Percentiles rank a stretch among this genome's conserved stretches.
phyloP scores from a whole-genome alignment of 495 filamentous ascomycete species.

The Penicillium cataractarum region DNA sequence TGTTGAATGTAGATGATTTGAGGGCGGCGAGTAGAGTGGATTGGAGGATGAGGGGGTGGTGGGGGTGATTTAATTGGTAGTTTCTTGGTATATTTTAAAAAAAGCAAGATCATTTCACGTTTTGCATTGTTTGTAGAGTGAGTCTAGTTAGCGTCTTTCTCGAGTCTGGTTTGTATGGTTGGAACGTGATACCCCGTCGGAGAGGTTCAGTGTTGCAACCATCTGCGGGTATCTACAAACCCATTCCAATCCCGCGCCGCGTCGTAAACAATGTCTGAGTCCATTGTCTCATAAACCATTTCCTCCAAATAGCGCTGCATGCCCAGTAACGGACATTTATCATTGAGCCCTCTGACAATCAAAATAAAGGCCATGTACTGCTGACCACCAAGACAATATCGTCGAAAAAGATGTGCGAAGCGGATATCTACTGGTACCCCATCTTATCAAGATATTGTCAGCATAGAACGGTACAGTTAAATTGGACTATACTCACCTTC shows the following conservation, averaged over 20 bases:
- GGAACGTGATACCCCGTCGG: neutral
- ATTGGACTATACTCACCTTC: neutral
- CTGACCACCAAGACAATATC: no score
- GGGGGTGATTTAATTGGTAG: neutral
- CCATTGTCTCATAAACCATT: neutral
- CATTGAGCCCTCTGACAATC: no score
- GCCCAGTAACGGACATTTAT: neutral
- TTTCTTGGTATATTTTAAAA: neutral
- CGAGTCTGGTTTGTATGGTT: neutral
- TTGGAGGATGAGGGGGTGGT: conserved; percentile 27
- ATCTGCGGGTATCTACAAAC: no score
- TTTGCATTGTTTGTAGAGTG: neutral
- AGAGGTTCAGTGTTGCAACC: no score
- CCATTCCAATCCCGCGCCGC: neutral
- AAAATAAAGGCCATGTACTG: no score
- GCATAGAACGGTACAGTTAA: no score
- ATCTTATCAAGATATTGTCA: no score
- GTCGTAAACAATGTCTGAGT: no score
- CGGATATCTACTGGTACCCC: neutral
- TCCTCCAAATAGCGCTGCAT: neutral
- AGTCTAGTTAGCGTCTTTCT: neutral
- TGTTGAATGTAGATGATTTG: conserved; percentile 36
- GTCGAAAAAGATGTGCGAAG: neutral
- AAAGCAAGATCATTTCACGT: no score
- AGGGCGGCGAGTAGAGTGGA: conserved; percentile 24